Conservation (phyloP, 2,329 filamentous ascomycete species). For the Myrmaecium sp. region DNA sequence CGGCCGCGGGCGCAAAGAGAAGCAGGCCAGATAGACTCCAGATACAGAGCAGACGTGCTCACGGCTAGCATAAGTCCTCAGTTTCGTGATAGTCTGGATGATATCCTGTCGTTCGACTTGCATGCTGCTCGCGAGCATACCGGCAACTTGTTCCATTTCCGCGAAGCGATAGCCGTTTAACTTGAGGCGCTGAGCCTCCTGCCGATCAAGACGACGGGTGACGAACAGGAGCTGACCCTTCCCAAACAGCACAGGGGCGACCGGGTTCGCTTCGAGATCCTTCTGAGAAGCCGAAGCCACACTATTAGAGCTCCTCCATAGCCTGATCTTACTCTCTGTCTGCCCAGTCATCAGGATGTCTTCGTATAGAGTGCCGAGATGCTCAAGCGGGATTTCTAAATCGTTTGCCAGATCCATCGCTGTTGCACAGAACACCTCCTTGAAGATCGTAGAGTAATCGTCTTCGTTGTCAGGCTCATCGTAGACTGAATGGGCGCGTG, state of each 20-base stretch:
- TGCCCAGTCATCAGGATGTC: conserved; percentile 53
- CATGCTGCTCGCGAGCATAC: conserved; percentile 54
- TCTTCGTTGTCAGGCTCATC: conserved; percentile 39
- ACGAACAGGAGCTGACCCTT: conserved; percentile 70
- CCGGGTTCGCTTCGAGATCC: conserved; percentile 23
- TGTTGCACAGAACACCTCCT: conserved; percentile 68
- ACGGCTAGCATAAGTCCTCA: conserved; percentile 41
- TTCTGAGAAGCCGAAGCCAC: conserved; percentile 6
- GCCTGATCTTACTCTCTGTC: conserved; percentile 2
- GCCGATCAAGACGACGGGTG: conserved; percentile 43
- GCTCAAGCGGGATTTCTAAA: conserved; percentile 44
- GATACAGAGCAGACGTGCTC: conserved; percentile 5
- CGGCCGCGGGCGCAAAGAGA: conserved; percentile 24
- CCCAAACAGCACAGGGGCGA: conserved; percentile 31
- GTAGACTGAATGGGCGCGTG: conserved; percentile 8
- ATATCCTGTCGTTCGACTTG: conserved; percentile 53
- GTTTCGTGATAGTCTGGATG: conserved; percentile 41
- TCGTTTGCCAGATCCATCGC: conserved; percentile 56
- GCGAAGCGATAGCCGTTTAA: conserved; percentile 68
- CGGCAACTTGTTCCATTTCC: conserved; percentile 37
- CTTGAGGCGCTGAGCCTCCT: conserved; percentile 47
- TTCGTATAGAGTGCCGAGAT: conserved; percentile 56
- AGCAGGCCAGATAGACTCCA: conserved; percentile 8
- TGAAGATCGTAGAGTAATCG: conserved; percentile 60
- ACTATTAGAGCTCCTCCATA: conserved; percentile 8